phyloP scores from a whole-genome alignment of 208 protist species.

The Tritrichomonas musculus region DNA sequence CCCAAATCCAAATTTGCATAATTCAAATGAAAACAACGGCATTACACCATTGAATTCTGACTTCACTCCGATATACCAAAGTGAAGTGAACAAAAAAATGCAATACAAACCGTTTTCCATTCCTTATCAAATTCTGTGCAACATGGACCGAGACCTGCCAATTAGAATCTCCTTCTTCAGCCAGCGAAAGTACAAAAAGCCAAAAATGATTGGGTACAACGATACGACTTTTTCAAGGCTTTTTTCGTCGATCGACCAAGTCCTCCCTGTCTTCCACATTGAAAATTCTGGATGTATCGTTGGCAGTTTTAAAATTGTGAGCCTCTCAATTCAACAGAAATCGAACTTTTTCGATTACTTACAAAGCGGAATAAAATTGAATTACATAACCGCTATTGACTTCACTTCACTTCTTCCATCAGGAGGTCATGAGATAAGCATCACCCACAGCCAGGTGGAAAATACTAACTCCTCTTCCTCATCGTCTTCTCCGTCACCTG shows the following conservation, averaged over 20 bases:
- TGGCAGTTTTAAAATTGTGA: background rate
- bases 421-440: too few species aligned
- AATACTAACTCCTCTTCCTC: too few species aligned
- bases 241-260: background rate
- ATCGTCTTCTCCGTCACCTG: too few species aligned
- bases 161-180: background rate
- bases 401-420: too few species aligned
- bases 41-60: background rate
- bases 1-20: background rate
- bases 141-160: background rate
- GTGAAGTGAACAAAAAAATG: too few species aligned
- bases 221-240: background rate
- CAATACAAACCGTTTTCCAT: background rate
- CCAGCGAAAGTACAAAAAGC: too few species aligned
- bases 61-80: too few species aligned
- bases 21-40: background rate
- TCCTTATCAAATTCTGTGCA: background rate
- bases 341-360: constrained; percentile 44
- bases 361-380: constrained; percentile 37
- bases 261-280: too few species aligned
- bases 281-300: background rate
- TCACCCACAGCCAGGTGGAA: too few species aligned
- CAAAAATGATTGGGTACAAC: background rate
- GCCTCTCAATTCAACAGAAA: background rate
- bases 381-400: constrained; percentile 48